These are phyloP conservation scores for Ensete glaucum DNA, from an alignment of 176 grass and related monocot species.

Conservation along the genomic window DNA sequence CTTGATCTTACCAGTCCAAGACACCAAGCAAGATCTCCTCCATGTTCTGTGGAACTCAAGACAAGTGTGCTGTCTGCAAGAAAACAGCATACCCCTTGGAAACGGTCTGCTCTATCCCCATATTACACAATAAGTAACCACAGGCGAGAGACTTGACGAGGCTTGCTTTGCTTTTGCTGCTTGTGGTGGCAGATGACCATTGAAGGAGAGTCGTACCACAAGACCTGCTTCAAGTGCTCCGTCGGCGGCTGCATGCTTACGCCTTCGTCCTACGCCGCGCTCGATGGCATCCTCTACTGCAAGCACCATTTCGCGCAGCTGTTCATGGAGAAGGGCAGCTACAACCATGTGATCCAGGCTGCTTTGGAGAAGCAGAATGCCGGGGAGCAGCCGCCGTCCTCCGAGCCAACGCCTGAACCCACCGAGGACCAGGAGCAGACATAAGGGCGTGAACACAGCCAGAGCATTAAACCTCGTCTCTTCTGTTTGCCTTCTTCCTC, in stretches of 20 bases:
- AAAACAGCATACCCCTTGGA: conserved; percentile 93
- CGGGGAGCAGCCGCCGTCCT: conserved; percentile 14
- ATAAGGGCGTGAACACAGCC: neutral
- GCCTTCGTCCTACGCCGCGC: conserved; percentile 69
- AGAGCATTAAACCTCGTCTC: neutral
- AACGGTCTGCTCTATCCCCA: conserved; percentile 33
- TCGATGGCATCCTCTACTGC: conserved; percentile 87
- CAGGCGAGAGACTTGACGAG: neutral
- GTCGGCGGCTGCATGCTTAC: conserved; percentile 77
- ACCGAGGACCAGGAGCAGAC: neutral
- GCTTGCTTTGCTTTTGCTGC: neutral
- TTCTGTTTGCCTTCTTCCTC: too few species aligned
- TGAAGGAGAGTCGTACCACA: conserved; percentile 80
- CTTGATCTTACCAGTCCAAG: conserved; percentile 34
- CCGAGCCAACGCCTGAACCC: too few species aligned
- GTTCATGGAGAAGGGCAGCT: conserved; percentile 98
- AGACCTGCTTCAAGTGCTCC: conserved; percentile 92
- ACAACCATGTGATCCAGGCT: conserved; percentile 59
- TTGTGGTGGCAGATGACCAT: conserved; percentile 44
- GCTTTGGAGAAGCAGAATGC: conserved; percentile 37
- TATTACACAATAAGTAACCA: neutral
- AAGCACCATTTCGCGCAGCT: conserved; percentile 86
- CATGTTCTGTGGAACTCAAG: conserved; percentile 76
- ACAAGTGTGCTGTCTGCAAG: conserved; percentile 67
- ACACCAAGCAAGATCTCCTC: conserved; percentile 71